Percentiles rank a stretch among this genome's conserved stretches.
Conservation (phyloP, 805 yeast genomes). For the Myxozyma vanderwaltii region DNA sequence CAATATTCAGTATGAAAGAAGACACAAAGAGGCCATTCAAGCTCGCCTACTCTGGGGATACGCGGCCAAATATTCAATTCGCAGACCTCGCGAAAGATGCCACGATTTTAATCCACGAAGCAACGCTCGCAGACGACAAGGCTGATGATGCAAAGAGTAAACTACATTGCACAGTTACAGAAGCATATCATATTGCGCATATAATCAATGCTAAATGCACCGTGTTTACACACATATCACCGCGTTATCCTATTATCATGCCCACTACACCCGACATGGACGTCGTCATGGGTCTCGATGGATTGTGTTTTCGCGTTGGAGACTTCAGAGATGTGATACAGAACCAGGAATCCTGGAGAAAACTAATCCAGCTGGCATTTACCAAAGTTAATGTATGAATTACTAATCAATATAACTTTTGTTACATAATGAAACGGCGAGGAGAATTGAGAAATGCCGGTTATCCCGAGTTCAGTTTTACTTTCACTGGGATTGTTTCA, state of each 20-base stretch:
- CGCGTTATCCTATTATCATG: constrained; percentile 62
- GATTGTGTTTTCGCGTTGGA: constrained; percentile 3
- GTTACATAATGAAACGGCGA: no score
- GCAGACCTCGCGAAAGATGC: constrained; percentile 59
- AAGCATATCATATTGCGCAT: constrained; percentile 71
- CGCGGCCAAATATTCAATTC: constrained; percentile 75
- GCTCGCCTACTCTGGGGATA: constrained; percentile 90
- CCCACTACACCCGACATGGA: neutral
- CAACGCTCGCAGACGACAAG: constrained; percentile 81
- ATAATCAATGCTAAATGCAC: constrained; percentile 70
- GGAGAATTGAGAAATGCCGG: neutral
- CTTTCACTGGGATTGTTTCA: neutral
- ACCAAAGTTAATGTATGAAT: neutral
- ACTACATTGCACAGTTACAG: constrained; percentile 83
- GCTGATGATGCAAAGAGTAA: constrained; percentile 76
- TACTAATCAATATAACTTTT: neutral
- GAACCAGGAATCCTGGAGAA: neutral
- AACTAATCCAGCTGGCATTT: neutral
- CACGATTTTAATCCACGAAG: constrained; percentile 86
- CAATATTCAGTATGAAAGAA: neutral
- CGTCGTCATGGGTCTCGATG: constrained; percentile 1
- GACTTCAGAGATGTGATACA: neutral
- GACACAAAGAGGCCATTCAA: constrained; percentile 49
- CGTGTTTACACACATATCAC: constrained; percentile 88
- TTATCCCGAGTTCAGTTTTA: neutral